phyloP scores from a whole-genome alignment of 2,329 filamentous ascomycete species.

The Curvularia lunata region DNA sequence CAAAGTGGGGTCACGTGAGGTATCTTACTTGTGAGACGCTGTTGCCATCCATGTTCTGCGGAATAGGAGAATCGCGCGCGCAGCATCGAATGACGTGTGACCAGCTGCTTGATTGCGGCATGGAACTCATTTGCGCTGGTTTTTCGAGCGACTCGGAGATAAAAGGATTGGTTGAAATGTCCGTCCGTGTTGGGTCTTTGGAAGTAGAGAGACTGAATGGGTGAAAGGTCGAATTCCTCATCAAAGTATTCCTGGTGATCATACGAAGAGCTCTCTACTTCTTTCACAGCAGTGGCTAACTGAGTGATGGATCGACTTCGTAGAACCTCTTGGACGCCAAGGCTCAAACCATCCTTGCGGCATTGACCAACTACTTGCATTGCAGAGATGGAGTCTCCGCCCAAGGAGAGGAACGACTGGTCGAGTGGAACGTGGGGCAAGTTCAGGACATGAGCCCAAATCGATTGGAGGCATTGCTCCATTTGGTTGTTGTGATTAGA shows the following conservation, averaged over 20 bases:
- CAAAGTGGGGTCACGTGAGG: background rate
- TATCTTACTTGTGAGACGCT: slow-evolving; percentile 38
- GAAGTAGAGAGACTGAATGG: slow-evolving; percentile 44
- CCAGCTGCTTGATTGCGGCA: slow-evolving; percentile 32
- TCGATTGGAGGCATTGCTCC: slow-evolving; percentile 31
- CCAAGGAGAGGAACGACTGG: slow-evolving; percentile 52
- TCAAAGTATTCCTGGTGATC: slow-evolving; percentile 36
- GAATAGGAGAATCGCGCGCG: slow-evolving; percentile 38
- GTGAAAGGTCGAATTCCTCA: slow-evolving; percentile 40
- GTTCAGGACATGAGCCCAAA: slow-evolving; percentile 44
- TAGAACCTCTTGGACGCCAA: slow-evolving; percentile 58
- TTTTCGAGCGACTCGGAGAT: slow-evolving; percentile 36
- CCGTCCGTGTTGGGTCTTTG: slow-evolving; percentile 40
- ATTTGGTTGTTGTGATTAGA: slow-evolving; percentile 14
- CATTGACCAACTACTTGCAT: slow-evolving; percentile 58
- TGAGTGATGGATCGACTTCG: slow-evolving; percentile 55
- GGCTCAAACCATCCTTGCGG: slow-evolving; percentile 53
- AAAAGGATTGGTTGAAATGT: slow-evolving; percentile 47
- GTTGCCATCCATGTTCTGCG: slow-evolving; percentile 37
- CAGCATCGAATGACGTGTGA: slow-evolving; percentile 44
- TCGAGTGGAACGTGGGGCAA: slow-evolving; percentile 37
- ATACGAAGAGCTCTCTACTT: slow-evolving; percentile 24
- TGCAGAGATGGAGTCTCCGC: slow-evolving; percentile 59
- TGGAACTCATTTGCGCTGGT: slow-evolving; percentile 34
- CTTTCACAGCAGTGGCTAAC: slow-evolving; percentile 34